Evolutionary conservation across 73 alveolate species (phyloP), one percentile per base, ranked within the genome.

Genomic region (Paramecium biaurelia): DNA sequence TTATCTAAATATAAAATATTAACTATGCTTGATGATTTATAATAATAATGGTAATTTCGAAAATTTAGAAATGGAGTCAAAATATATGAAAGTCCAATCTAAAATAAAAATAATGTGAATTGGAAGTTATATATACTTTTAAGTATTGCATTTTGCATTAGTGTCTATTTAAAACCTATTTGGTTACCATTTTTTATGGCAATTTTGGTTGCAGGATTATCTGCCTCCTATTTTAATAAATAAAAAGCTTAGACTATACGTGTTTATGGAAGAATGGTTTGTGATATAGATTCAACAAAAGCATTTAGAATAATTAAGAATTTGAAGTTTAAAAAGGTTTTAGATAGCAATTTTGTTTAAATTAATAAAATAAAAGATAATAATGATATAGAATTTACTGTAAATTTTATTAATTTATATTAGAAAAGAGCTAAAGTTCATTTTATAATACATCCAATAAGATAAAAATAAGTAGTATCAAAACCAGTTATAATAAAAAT

Each of bases 21-120:
- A 18, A n/a, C 70, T 11, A 63, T 42, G 0, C 57, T 89, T 10
- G 87, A 89, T 49, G 92, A 89, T 20, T 30, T 43, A 38, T 21
- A 34, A 38, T 15, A 89, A 15, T 15, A 76, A 89, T 89, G 94
- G 94, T 32, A 89, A 58, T 89, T 89, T 42, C 67, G 87, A 1
- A 89, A 89, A 89, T 89, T 70, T 89, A 68, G 94, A 45, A 89
- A 89, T 89, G 94, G 94, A 23, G 94, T 89, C 11, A 89, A 70
- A 43, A 70, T 89, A 10, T 89, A 70, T 26, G 94, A 89, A 45
- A 79, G 47, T 30, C 70, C 70, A 7, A 7, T 18, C 1, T 21
- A 34, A 72, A 32, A 32, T 72, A 35, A 72, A 72, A 72, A 11
- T 11, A 21, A 1, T 14, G 1, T 21, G 20, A 72, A 20, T 32